A percentile compares a stretch with the other conserved stretches of the same genome.
Evolutionary conservation across 257 asterid species (phyloP).

Genomic region (Linaria vulgaris): DNA sequence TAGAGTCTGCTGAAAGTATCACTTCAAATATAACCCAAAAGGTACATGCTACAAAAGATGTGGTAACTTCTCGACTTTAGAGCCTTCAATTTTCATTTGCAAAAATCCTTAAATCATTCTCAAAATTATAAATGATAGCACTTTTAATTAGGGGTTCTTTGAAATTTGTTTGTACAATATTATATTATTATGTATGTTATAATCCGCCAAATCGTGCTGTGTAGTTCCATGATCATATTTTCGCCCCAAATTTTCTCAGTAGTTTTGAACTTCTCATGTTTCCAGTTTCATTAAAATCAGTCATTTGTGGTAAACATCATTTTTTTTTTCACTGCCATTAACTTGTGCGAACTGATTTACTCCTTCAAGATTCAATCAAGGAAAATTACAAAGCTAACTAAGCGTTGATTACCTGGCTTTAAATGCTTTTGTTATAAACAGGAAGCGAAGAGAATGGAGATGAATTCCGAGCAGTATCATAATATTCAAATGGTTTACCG

Average conservation of each 20-base stretch:
- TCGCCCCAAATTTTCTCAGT: too few species aligned
- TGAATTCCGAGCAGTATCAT: constrained; percentile 43
- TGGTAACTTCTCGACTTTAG: background rate
- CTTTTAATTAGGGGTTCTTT: background rate
- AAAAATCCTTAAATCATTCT: background rate
- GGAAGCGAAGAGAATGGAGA: constrained; percentile 74
- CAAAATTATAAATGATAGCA: too few species aligned
- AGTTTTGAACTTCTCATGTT: background rate
- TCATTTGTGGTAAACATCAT: background rate
- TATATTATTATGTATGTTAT: background rate
- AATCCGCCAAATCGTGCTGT: background rate
- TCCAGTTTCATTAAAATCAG: background rate
- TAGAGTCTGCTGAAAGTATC: constrained; percentile 68
- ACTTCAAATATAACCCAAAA: constrained; percentile 63
- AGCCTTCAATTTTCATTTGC: background rate
- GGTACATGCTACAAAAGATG: constrained; percentile 36
- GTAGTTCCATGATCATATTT: background rate
- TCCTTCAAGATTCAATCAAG: background rate
- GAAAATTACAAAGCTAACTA: background rate
- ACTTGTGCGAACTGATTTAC: too few species aligned
- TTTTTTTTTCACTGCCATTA: background rate
- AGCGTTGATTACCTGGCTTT: constrained; percentile 1
- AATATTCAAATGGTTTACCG: constrained; percentile 70
- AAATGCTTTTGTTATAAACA: constrained; percentile 18
- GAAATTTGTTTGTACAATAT: background rate